Evolutionary conservation across 257 asterid species (phyloP), one percentile per base, ranked within the genome.

Genomic region (Salvia hispanica): DNA sequence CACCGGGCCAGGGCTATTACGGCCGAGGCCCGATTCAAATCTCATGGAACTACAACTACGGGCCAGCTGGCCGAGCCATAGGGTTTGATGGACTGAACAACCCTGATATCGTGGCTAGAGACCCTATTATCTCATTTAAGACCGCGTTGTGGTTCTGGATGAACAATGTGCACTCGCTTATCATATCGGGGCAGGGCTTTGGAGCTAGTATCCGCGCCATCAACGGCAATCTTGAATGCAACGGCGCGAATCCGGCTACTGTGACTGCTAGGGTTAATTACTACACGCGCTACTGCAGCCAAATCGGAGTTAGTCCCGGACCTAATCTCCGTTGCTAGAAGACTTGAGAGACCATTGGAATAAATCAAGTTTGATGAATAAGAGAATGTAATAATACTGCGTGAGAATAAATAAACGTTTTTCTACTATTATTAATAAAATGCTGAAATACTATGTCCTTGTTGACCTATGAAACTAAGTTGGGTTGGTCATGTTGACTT

Each of bases 31-130:
- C 90, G 0, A 6, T 84, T 0, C 87, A 81, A 62, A 57, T 83
- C 18, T 71, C 84, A 0, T 83, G 88, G 88, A 83, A 83, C 72
- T 83, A 44, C 79, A 83, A 84, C 72, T 84, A 84, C 34, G 85
- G 86, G 0, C 67, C 82, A 0, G 85, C 89, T 0, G 86, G 87
- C 6, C 40, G 65, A 13, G 67, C 69, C 48, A 81, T 84, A 3
- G 83, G 82, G 0, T 83, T 83, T 28, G 72, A 82, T 4, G 85
- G 85, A 0, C 37, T 82, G 33, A 66, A 69, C 33, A 67, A 79
- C 25, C 85, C 85, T 0, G 85, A 69, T 6, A 77, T 66, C 0
- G 88, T 83, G 2, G 85, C 80, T 3, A 61, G 34, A 13, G 65
- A 82, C 44, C 45, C 36, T 0, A 76, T 80, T 13, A 67, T 80